These are phyloP conservation scores for Stachybotrys echinatus DNA, from an alignment of 2,329 filamentous ascomycete genomes.

Conservation along the genomic window DNA sequence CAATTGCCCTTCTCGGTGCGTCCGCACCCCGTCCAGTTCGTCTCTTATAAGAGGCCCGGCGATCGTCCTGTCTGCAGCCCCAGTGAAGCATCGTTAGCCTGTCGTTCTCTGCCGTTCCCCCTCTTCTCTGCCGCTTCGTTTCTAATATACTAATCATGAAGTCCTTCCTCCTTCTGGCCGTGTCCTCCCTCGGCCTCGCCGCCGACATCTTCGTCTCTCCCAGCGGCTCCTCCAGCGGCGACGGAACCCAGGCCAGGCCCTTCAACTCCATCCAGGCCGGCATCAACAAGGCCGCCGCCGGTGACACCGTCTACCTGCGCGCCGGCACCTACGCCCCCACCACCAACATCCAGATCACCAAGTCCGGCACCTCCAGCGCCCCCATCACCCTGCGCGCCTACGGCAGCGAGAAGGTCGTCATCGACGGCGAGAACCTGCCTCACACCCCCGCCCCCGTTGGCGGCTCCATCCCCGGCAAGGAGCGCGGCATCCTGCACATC, in stretches of 20 bases:
- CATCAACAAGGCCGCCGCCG: conserved; percentile 37
- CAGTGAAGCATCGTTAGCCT: background rate
- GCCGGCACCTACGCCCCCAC: conserved; percentile 41
- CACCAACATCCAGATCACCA: conserved; percentile 41
- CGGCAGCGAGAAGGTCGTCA: conserved; percentile 34
- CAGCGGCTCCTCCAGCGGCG: conserved; percentile 27
- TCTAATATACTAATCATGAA: background rate
- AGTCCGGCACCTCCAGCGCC: conserved; percentile 31
- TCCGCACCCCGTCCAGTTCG: background rate
- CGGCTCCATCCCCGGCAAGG: conserved; percentile 29
- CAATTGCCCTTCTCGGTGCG: background rate
- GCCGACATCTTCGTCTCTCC: conserved; percentile 40
- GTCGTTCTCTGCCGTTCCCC: background rate
- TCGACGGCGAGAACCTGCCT: conserved; percentile 35
- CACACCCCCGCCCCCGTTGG: conserved; percentile 36
- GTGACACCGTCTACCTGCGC: conserved; percentile 38
- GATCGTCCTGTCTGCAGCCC: background rate
- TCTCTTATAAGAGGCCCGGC: background rate
- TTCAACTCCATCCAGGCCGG: conserved; percentile 41
- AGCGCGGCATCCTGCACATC: conserved; percentile 42
- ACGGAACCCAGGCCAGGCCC: conserved; percentile 32
- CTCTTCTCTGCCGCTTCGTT: background rate
- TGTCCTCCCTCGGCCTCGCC: conserved; percentile 7
- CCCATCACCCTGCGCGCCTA: conserved; percentile 38
- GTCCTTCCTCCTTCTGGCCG: background rate